These are phyloP conservation scores for Aspergillus pseudoglaucus DNA, from an alignment of 2,329 filamentous ascomycete species.

Conservation along the genomic window DNA sequence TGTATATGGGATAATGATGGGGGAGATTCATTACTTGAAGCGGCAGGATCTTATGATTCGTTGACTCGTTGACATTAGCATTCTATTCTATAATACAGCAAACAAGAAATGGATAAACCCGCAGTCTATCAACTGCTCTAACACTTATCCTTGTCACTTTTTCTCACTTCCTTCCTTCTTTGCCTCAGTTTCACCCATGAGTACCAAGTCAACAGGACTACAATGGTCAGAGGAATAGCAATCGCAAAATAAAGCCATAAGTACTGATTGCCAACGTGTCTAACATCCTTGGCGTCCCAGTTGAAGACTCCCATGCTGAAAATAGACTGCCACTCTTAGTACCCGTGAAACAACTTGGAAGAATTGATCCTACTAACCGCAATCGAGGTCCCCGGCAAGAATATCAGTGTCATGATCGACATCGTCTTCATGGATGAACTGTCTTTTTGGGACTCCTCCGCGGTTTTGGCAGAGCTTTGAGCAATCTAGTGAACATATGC, in stretches of 20 bases:
- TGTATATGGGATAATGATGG: no score
- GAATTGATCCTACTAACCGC: background rate
- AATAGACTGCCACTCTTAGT: background rate
- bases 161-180: background rate
- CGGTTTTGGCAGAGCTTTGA: constrained; percentile 1
- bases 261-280: background rate
- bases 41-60: no score
- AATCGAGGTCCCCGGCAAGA: background rate
- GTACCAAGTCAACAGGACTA: background rate
- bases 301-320: background rate
- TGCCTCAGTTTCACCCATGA: background rate
- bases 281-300: background rate
- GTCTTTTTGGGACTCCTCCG: constrained; percentile 1
- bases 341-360: no score
- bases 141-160: no score
- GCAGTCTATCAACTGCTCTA: no score
- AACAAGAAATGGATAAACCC: no score
- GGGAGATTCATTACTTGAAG: no score
- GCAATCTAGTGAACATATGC: background rate
- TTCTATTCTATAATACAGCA: no score
- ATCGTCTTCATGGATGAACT: background rate
- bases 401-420: background rate
- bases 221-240: background rate
- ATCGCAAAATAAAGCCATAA: background rate
- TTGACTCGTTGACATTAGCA: no score